phyloP scores from a whole-genome alignment of 306 rosid genomes.

The Astragalus glycyphyllos region DNA sequence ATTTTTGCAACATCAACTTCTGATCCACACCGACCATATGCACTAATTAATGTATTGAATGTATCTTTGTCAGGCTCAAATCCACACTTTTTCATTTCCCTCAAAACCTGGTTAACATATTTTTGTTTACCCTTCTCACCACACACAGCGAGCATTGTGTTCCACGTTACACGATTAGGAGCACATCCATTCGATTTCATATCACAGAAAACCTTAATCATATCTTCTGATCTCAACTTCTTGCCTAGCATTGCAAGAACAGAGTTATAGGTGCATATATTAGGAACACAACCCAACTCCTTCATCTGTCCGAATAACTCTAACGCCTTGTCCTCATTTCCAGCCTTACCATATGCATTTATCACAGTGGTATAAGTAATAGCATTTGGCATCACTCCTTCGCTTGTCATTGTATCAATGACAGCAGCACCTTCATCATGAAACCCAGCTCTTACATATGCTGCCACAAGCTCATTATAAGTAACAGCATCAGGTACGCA shows the following conservation, averaged over 20 bases:
- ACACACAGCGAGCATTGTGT: constrained; percentile 90
- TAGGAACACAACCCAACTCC: constrained; percentile 87
- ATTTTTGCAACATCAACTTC: constrained; percentile 74
- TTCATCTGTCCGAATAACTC: constrained; percentile 80
- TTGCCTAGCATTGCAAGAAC: constrained; percentile 83
- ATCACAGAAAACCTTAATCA: constrained; percentile 74
- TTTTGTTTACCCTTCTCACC: constrained; percentile 79
- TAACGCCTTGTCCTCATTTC: constrained; percentile 78
- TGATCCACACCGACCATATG: constrained; percentile 92
- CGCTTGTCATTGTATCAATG: constrained; percentile 72
- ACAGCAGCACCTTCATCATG: constrained; percentile 80
- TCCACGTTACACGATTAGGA: constrained; percentile 89
- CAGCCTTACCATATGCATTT: constrained; percentile 83
- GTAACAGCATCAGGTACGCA: constrained; percentile 81
- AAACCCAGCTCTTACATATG: constrained; percentile 93
- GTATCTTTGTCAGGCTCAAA: constrained; percentile 98
- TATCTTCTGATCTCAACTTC: constrained; percentile 68
- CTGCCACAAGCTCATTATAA: constrained; percentile 89
- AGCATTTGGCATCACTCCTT: constrained; percentile 86
- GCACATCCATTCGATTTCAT: constrained; percentile 85
- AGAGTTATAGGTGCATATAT: constrained; percentile 77
- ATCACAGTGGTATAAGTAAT: constrained; percentile 88
- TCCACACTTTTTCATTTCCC: constrained; percentile 91
- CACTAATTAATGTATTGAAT: constrained; percentile 87
- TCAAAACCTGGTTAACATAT: constrained; percentile 68